phyloP scores from a whole-genome alignment of 2,329 filamentous ascomycete genomes.

The Alternaria burnsii region DNA sequence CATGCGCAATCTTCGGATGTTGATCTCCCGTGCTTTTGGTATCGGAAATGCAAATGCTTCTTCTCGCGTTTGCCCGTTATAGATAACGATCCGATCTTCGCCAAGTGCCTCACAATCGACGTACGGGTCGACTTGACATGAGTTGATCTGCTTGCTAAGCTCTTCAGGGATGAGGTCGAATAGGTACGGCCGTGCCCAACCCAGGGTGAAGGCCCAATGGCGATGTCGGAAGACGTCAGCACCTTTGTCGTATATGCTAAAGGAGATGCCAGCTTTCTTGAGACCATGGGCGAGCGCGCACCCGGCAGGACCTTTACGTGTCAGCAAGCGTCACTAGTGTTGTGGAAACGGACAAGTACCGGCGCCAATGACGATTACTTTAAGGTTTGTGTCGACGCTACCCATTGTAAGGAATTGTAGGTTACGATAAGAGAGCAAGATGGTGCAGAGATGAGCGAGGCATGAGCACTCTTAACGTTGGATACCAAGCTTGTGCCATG shows the following conservation, averaged over 20 bases:
- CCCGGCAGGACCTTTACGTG: conserved; percentile 50
- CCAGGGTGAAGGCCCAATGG: conserved; percentile 51
- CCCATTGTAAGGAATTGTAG: conserved; percentile 1
- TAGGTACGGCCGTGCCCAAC: conserved; percentile 46
- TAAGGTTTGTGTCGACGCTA: conserved; percentile 18
- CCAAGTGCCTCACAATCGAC: conserved; percentile 38
- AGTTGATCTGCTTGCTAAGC: conserved; percentile 34
- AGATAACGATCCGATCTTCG: conserved; percentile 43
- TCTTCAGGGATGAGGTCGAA: conserved; percentile 43
- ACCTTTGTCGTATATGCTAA: conserved; percentile 41
- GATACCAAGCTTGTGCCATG: background rate
- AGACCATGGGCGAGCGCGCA: conserved; percentile 54
- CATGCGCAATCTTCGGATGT: conserved; percentile 49
- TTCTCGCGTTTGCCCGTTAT: conserved; percentile 48
- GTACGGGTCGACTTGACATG: conserved; percentile 46
- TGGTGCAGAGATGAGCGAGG: background rate
- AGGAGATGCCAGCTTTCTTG: conserved; percentile 46
- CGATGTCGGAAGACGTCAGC: conserved; percentile 37
- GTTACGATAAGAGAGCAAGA: background rate
- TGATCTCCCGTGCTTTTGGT: conserved; percentile 44
- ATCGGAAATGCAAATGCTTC: conserved; percentile 47
- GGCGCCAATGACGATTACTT: conserved; percentile 38
- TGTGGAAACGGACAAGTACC: conserved; percentile 10
- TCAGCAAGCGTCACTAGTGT: background rate
- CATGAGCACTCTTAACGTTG: background rate